Base-by-base conservation (phyloP, 805 yeast genomes). In the Saccharomycopsis microspora region DNA sequence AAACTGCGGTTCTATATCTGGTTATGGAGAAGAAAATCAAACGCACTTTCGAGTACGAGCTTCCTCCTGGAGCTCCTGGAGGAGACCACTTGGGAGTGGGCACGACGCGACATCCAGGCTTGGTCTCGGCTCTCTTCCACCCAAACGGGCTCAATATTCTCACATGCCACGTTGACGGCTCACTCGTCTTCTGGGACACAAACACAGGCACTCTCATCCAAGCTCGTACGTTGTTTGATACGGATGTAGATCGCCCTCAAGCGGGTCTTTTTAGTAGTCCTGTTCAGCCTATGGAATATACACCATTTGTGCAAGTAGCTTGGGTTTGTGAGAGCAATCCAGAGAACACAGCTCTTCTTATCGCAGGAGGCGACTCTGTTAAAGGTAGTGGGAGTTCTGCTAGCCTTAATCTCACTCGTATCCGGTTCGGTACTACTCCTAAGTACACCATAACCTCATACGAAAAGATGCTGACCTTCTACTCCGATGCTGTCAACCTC, bases 151-250 rank as follows among this genome's bases (percentile, higher is more conserved):
- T 88, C 41, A 95, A 89, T 59, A 65, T 86, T 3, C 72, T 85
- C 27, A 81, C 96, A 0, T 73, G 78, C 2, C 94, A 90, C 62
- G 79, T 69, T 28, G 96, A 89, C 58, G 90, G 90, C 46, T 75
- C 94, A 0, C 58, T 93, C 36, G 95, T 78, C 1, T 93, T 93
- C 59, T 93, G 97, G 97, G 98, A 93, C 62, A 83, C 86, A 1
- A 72, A 78, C 33, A 80, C 80, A 36, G 96, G 94, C 0, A 75
- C 76, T 10, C 64, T 78, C 41, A 67, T 93, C 9, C 80, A 80
- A 46, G 93, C 96, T 1, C 73, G 97, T 55, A 74, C 85, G 1
- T 52, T 82, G 4, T 73, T 74, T 51, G 94, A 85, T 44, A 68
- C 78, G 3, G 74, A 77, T 47, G 75, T 87, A 5, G 81, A 85